phyloP scores from a whole-genome alignment of 1,139 yeast species.

The Yamadazyma sp. region DNA sequence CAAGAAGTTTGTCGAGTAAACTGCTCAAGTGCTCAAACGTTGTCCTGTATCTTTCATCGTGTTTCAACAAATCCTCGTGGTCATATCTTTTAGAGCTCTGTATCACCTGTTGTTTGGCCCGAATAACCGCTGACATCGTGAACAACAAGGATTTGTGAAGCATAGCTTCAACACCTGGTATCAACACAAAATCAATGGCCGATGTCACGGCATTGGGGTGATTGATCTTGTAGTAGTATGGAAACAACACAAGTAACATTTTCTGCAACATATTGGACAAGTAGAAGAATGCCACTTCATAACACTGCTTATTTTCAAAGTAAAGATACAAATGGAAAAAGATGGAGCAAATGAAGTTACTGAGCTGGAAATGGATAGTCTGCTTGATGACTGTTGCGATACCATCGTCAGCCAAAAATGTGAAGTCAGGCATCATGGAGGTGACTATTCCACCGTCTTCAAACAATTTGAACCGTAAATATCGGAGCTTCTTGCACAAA shows the following conservation, averaged over 20 bases:
- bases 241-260: slow-evolving; percentile 29
- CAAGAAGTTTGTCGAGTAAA: slow-evolving; percentile 10
- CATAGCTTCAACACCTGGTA: slow-evolving; percentile 32
- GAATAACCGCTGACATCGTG: slow-evolving; percentile 20
- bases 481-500: slow-evolving; percentile 15
- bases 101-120: slow-evolving; percentile 11
- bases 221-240: slow-evolving; percentile 23
- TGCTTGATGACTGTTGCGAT: slow-evolving; percentile 8
- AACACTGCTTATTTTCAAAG: slow-evolving; percentile 28
- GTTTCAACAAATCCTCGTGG: slow-evolving; percentile 8
- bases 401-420: neutral
- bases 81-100: slow-evolving; percentile 6
- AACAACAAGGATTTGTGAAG: slow-evolving; percentile 33
- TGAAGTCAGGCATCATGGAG: neutral
- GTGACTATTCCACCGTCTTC: slow-evolving; percentile 5
- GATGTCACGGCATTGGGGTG: slow-evolving; percentile 19
- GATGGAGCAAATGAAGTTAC: slow-evolving; percentile 28
- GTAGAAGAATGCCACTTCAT: slow-evolving; percentile 32
- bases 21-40: slow-evolving; percentile 9
- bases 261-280: slow-evolving; percentile 29
- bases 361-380: slow-evolving; percentile 32
- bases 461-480: slow-evolving; percentile 11
- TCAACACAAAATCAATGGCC: slow-evolving; percentile 36
- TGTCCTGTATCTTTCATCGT: slow-evolving; percentile 8
- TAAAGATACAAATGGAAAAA: slow-evolving; percentile 30